A percentile compares a stretch with the other conserved stretches of the same genome.
These are phyloP conservation scores for Scytalidium sp. DNA, from an alignment of 2,329 filamentous ascomycete species.

Conservation along the genomic window DNA sequence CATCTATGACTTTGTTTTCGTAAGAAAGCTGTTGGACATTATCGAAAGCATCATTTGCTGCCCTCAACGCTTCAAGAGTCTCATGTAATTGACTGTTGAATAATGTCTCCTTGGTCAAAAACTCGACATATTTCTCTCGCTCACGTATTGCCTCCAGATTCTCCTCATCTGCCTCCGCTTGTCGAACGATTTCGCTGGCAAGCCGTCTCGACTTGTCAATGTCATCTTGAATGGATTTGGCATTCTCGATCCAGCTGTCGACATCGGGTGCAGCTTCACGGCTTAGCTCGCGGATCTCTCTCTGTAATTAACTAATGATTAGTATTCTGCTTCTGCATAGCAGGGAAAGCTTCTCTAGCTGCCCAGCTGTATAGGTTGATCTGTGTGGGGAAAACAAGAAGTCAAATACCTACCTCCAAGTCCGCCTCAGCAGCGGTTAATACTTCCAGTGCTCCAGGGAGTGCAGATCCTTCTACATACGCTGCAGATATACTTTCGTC, in stretches of 20 bases:
- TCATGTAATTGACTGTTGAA: conserved; percentile 56
- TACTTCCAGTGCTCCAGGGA: conserved; percentile 39
- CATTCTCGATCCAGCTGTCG: conserved; percentile 81
- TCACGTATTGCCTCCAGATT: conserved; percentile 32
- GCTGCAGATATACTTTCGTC: conserved; percentile 36
- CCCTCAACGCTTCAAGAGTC: conserved; percentile 48
- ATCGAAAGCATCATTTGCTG: conserved; percentile 59
- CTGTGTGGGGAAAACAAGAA: neutral
- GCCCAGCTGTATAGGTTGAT: neutral
- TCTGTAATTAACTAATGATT: conserved; percentile 9
- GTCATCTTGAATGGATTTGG: conserved; percentile 80
- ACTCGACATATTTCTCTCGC: conserved; percentile 53
- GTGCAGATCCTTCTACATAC: conserved; percentile 22
- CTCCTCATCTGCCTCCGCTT: conserved; percentile 63
- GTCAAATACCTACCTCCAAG: conserved; percentile 37
- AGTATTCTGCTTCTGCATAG: neutral
- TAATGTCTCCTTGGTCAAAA: conserved; percentile 54
- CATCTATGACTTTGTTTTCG: conserved; percentile 55
- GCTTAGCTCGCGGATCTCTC: conserved; percentile 72
- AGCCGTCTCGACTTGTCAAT: conserved; percentile 77
- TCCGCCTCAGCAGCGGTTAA: conserved; percentile 39
- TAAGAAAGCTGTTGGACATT: conserved; percentile 56
- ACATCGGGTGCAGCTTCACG: conserved; percentile 75
- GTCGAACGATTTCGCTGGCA: conserved; percentile 75
- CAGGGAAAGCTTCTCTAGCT: neutral